phyloP scores from a whole-genome alignment of 2,329 filamentous ascomycete species.

The Verticillium alfalfae region DNA sequence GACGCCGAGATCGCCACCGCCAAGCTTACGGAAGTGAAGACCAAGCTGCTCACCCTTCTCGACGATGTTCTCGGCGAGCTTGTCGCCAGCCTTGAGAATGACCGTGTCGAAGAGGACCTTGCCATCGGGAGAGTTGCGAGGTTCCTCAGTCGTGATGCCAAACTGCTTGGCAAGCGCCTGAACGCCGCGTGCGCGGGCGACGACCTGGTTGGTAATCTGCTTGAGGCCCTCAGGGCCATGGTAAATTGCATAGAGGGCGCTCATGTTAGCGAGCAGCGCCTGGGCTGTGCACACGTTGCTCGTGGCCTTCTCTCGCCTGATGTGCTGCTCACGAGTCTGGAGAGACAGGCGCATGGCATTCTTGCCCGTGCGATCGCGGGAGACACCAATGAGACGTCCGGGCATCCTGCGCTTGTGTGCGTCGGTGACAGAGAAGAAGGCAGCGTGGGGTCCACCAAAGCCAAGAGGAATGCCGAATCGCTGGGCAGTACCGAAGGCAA shows the following conservation, averaged over 20 bases:
- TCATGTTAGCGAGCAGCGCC: constrained; percentile 92
- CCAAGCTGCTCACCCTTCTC: constrained; percentile 41
- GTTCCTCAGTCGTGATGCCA: constrained; percentile 58
- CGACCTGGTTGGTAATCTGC: constrained; percentile 73
- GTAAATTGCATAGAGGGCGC: constrained; percentile 88
- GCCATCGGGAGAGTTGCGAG: constrained; percentile 49
- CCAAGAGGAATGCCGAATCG: constrained; percentile 88
- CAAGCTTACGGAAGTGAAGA: constrained; percentile 60
- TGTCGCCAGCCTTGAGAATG: constrained; percentile 51
- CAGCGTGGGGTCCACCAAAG: constrained; percentile 90
- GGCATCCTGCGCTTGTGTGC: constrained; percentile 94
- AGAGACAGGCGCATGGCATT: constrained; percentile 77
- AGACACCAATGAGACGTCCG: constrained; percentile 82
- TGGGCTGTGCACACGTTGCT: constrained; percentile 98
- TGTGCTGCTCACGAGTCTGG: constrained; percentile 94
- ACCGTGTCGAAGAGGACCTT: constrained; percentile 75
- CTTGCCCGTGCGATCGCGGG: constrained; percentile 81
- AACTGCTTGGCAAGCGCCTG: constrained; percentile 57
- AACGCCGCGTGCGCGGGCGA: constrained; percentile 65
- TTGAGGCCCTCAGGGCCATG: constrained; percentile 82
- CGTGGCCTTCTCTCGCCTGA: constrained; percentile 91
- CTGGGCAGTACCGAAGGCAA: constrained; percentile 90
- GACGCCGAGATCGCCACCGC: constrained; percentile 59
- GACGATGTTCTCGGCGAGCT: constrained; percentile 41
- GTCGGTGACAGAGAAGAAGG: constrained; percentile 89